These are phyloP conservation scores for Aspergillus caelatus DNA, from an alignment of 2,329 filamentous ascomycete species.

Conservation along the genomic window DNA sequence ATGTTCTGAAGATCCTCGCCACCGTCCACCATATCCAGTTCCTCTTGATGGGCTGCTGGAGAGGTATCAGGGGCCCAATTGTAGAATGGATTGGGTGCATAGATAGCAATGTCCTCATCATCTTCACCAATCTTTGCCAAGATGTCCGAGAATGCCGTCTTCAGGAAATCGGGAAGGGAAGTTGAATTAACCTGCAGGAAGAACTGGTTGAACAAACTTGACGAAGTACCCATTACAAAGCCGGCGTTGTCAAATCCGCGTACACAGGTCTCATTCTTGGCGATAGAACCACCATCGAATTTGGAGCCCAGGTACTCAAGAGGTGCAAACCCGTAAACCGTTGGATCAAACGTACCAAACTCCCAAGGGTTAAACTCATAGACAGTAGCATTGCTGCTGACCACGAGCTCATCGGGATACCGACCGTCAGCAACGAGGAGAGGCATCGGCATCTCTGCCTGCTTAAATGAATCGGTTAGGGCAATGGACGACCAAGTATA, in stretches of 20 bases:
- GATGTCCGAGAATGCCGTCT: constrained; percentile 55
- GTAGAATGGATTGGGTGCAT: constrained; percentile 73
- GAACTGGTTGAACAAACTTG: constrained; percentile 78
- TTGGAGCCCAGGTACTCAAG: constrained; percentile 71
- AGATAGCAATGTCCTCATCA: constrained; percentile 73
- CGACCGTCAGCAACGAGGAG: constrained; percentile 70
- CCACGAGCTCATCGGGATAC: constrained; percentile 59
- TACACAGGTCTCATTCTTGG: constrained; percentile 63
- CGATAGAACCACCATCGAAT: constrained; percentile 65
- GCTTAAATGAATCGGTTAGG: constrained; percentile 59
- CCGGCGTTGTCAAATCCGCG: constrained; percentile 79
- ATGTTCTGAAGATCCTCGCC: constrained; percentile 77
- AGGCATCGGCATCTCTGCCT: constrained; percentile 68
- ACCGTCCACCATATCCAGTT: constrained; percentile 73
- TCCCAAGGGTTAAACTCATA: constrained; percentile 78
- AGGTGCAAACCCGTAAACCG: constrained; percentile 69
- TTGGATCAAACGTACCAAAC: constrained; percentile 74
- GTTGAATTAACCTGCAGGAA: constrained; percentile 65
- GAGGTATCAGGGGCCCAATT: constrained; percentile 62
- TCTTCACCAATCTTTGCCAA: constrained; percentile 58
- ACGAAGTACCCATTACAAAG: constrained; percentile 82
- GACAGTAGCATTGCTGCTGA: constrained; percentile 72
- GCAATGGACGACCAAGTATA: constrained; percentile 82
- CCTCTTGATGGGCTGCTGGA: constrained; percentile 55
- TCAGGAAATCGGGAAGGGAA: constrained; percentile 53